Conservation (phyloP, 208 protist genomes). For the Acanthamoeba lenticulata region DNA sequence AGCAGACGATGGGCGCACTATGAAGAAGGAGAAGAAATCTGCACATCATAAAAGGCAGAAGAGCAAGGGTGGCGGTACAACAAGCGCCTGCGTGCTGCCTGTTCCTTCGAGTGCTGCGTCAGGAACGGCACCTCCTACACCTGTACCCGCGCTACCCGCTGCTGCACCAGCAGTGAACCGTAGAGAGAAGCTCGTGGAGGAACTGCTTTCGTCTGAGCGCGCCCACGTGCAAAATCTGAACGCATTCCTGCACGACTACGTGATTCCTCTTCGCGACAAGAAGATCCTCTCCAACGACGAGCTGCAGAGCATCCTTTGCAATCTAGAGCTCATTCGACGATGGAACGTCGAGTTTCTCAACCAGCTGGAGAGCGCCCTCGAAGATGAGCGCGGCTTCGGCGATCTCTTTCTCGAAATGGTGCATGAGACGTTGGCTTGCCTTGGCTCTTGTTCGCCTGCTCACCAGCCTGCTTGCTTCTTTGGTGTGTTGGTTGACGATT, state of each 20-base stretch:
- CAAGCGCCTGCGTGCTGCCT: not conserved
- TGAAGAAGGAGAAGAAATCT: not conserved
- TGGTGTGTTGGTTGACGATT: not conserved
- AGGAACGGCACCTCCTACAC: not conserved
- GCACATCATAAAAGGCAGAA: not conserved
- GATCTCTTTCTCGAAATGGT: conserved; percentile 62
- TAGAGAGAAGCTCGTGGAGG: conserved; percentile 44
- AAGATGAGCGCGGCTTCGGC: conserved; percentile 39
- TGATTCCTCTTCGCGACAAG: conserved; percentile 51
- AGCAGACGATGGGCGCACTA: not conserved
- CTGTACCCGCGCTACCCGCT: not conserved
- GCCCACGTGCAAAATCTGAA: conserved; percentile 53
- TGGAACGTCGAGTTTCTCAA: conserved; percentile 62
- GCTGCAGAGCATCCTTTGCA: conserved; percentile 39
- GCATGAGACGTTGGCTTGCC: not conserved
- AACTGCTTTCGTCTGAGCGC: conserved; percentile 44
- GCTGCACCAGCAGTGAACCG: not conserved
- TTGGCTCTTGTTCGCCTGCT: not conserved
- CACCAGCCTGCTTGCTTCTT: too few relatives aligned
- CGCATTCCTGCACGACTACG: conserved; percentile 56
- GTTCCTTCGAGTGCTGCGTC: not conserved
- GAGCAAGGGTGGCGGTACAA: not conserved
- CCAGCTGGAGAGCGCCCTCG: conserved; percentile 28
- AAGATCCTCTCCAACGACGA: conserved; percentile 47
- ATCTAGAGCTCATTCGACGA: conserved; percentile 58